Evolutionary conservation across 1,284 basidiomycete species (phyloP).

Genomic region (Ceratobasidium sp.): DNA sequence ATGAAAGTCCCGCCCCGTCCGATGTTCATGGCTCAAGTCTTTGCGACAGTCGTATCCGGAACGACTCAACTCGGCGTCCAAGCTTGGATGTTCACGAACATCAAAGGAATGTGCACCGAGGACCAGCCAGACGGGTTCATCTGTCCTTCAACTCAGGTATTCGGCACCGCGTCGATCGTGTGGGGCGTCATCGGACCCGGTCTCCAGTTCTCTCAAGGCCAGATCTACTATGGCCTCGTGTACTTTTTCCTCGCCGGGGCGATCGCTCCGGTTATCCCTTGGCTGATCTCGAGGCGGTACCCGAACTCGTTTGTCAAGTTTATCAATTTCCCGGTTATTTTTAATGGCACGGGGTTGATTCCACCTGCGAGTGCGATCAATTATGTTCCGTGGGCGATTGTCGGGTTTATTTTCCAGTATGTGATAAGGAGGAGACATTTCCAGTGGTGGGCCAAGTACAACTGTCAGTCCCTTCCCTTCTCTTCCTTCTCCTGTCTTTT

Average conservation of each 20-base stretch:
- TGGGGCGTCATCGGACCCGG: slow-evolving; percentile 66
- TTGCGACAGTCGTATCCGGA: slow-evolving; percentile 62
- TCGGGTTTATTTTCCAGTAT: slow-evolving; percentile 71
- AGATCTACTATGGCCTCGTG: slow-evolving; percentile 61
- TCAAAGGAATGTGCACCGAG: slow-evolving; percentile 55
- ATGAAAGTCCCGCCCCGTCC: slow-evolving; percentile 67
- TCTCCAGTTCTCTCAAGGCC: slow-evolving; percentile 60
- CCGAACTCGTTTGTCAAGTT: slow-evolving; percentile 64
- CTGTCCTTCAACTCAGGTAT: slow-evolving; percentile 60
- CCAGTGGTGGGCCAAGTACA: slow-evolving; percentile 54
- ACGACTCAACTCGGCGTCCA: slow-evolving; percentile 62
- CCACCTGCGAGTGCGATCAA: slow-evolving; percentile 69
- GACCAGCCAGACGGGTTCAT: slow-evolving; percentile 55
- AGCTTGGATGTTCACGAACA: slow-evolving; percentile 62
- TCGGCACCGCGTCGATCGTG: slow-evolving; percentile 61
- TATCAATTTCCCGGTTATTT: slow-evolving; percentile 65
- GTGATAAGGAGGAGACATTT: slow-evolving; percentile 52
- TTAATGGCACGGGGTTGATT: slow-evolving; percentile 62
- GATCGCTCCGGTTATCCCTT: slow-evolving; percentile 60
- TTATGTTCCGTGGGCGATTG: slow-evolving; percentile 65
- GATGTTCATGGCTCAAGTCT: slow-evolving; percentile 62
- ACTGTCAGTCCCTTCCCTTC: slow-evolving; percentile 52
- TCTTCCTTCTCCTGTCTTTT: slow-evolving; percentile 64
- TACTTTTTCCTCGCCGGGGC: slow-evolving; percentile 67
- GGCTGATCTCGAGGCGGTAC: slow-evolving; percentile 61